Conservation (phyloP, 352 stramenopile species). For the Pythium rhizo-oryzae region DNA sequence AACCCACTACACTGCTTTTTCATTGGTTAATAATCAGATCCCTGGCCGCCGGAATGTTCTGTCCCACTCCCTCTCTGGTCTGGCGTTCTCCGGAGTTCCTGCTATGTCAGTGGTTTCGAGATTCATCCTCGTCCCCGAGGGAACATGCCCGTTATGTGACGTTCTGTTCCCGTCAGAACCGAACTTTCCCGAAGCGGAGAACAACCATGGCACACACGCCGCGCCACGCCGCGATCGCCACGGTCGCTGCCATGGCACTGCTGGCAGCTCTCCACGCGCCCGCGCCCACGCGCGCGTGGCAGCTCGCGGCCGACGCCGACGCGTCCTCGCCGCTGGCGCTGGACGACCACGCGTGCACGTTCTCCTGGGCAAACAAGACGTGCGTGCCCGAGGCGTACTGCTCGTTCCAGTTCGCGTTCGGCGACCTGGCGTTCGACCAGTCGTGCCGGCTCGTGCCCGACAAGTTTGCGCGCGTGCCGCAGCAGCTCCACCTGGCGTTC, state of each 20-base stretch:
- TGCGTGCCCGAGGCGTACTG: conserved; percentile 25
- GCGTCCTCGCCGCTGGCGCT: conserved; percentile 1
- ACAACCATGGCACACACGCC: neutral
- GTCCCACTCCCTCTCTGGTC: neutral
- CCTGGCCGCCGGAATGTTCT: conserved; percentile 4
- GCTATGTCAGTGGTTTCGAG: neutral
- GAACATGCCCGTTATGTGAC: no score
- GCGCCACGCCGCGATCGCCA: neutral
- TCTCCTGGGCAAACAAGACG: conserved; percentile 7
- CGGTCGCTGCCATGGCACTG: neutral
- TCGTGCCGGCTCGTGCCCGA: conserved; percentile 25
- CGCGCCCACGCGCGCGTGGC: neutral
- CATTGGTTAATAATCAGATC: conserved; percentile 5
- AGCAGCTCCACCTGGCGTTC: conserved; percentile 37
- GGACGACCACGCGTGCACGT: conserved; percentile 22
- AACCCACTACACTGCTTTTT: neutral
- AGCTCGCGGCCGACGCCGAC: neutral
- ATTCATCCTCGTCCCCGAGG: neutral
- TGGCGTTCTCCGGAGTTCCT: neutral
- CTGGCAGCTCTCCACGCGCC: neutral
- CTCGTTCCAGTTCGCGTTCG: conserved; percentile 30
- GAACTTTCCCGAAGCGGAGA: neutral
- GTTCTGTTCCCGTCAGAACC: neutral
- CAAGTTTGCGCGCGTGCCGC: conserved; percentile 22
- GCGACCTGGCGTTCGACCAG: conserved; percentile 28